Base-by-base conservation (phyloP, 2,329 filamentous ascomycete genomes). In the Phialocephala subalpina region DNA sequence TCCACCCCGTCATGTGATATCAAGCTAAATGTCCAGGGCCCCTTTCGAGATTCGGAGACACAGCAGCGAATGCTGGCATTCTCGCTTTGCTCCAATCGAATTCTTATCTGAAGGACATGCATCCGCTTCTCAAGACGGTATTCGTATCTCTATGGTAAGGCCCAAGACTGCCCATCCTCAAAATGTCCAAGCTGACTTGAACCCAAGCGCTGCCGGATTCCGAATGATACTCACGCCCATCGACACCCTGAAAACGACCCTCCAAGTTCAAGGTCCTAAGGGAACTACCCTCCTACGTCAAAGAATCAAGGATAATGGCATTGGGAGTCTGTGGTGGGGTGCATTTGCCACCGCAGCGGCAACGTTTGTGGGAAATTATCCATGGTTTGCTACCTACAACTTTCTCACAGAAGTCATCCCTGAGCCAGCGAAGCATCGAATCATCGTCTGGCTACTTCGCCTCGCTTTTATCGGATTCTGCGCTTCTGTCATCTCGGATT, bases 351-450 rank as follows among this genome's bases (percentile, higher is more conserved):
- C 82, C 0, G 82, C 82, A 0, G 82, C 80, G 0, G 82, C 82
- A 0, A 84, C 82, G 0, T 84, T 84, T 65, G 82, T 82, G 1
- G 82, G 82, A 2, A 79, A 84, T 58, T 84, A 84, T 47, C 82
- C 82, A 3, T 84, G 82, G 82, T 84, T 83, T 64, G 82, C 81
- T 11, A 84, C 82, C 80, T 83, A 84, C 68, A 83, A 84, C 60
- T 78, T 77, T 47, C 69, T 84, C 18, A 73, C 76, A 0, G 80
- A 80, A 55, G 69, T 69, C 1, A 77, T 83, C 18, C 69, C 75
- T 0, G 80, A 82, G 63, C 81, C 81, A 0, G 72, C 80, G 0
- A 82, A 77, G 62, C 75, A 80, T 12, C 76, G 77, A 0, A 65
- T 84, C 0, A 63, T 77, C 3, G 65, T 81, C 25, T 84, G 82